Evolutionary conservation across 1,284 basidiomycete species (phyloP), one percentile per base, ranked within the genome.

Genomic region (Trametes pubescens): DNA sequence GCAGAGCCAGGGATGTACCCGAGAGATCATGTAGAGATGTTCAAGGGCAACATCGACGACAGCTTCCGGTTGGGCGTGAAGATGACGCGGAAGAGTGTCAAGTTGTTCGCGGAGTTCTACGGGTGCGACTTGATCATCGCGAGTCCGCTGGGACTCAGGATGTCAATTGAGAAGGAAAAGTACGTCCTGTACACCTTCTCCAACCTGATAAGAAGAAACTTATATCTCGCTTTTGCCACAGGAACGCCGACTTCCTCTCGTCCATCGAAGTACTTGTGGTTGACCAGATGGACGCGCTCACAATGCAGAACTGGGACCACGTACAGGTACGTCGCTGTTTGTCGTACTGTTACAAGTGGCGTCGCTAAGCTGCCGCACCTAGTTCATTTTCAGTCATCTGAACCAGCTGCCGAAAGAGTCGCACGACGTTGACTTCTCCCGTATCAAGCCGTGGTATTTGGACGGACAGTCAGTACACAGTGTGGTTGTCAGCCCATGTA

Each of bases 301-400:
- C 89, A 8, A 99, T 99, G 98, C 97, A 99, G 80, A 99, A 99
- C 74, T 99, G 98, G 98, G 96, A 99, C 57, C 97, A 99, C 75
- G 84, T 97, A 18, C 92, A 96, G 82, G 95, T 93, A 71, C 56
- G 81, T 71, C 34, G 6, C 34, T 2, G 18, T 29, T 16, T 2
- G 18, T 18, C 35, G 10, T 10, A n/a, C 57, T 49, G n/a, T 11
- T 5, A 13, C 9, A 21, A 32, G 14, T 37, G 14, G 13, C 26
- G 29, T 46, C 29, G 10, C 22, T 46, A 56, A 59, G 49, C 38
- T 26, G 55, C 9, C 11, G 49, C 22, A 18, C 9, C 21, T 0
- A 98, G 94, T 98, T 94, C 75, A 86, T 98, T 49, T 82, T 99
- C 69, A 87, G 86, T 2, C 85, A 92, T 64, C 78, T 99, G 55